Base-by-base conservation (phyloP, 192 early-diverging fungal species). In the Chytriomyces sp. region DNA sequence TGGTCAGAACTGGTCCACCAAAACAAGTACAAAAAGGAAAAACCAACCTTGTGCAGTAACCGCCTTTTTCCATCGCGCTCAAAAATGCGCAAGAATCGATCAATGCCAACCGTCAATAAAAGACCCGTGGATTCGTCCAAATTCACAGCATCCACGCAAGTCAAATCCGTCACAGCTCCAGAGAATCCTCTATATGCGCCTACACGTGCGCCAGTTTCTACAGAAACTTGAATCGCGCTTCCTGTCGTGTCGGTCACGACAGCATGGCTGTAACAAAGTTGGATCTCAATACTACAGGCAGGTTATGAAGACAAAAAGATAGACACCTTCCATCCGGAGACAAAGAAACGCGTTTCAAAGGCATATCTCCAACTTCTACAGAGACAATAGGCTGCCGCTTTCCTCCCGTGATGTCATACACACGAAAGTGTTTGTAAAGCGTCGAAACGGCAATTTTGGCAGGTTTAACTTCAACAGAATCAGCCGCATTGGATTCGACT, bases 71-170 rank as follows among this genome's bases (percentile, higher is more conserved):
- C 45, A 78, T 86, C 35, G 61, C 80, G 84, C 79, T 95, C 91
- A 77, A 91, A 93, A 2, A 95, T 88, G 11, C 94, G 89, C 65
- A 95, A 68, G 64, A 91, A 92, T 50, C 94, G 85, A 76, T 97
- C 95, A 72, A 92, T 53, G 4, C 91, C 89, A 7, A 91, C 93
- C 11, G 87, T 88, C 5, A 89, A 87, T 4, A 94, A 50, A 23
- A 67, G 20, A 10, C 10, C 9, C n/a, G 43, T 16, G n/a, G 16
- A 18, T n/a, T 67, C 61, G 35, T n/a, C 64, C 0, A 73, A 23
- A 18, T 45, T 59, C 2, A 10, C 20, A 3, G 48, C 62, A 26
- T 50, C 60, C 6, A 50, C 50, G 24, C 62, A 61, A 11, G 49
- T 66, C 43, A 77, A 62, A 11, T 28, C 50, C n/a, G 83, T 83